Conservation (phyloP, 176 grass and related monocot species). For the Bolboschoenus planiculmis region DNA sequence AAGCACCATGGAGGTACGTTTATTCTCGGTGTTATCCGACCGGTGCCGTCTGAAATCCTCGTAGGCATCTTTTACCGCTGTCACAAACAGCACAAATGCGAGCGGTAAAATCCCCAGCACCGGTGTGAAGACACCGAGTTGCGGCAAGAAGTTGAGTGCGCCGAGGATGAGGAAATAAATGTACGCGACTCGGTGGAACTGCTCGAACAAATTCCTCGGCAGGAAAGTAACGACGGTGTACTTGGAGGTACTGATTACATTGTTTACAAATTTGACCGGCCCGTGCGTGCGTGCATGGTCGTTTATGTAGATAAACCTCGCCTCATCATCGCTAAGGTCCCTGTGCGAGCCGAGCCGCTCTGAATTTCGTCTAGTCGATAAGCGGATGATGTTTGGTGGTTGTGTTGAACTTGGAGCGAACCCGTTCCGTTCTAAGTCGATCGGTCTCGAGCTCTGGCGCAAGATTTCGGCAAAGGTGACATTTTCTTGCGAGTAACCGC, state of each 20-base stretch:
- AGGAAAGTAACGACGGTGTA: constrained; percentile 77
- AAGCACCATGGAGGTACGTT: constrained; percentile 33
- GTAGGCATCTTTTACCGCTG: constrained; percentile 86
- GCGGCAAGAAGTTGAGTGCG: constrained; percentile 66
- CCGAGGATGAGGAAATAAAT: constrained; percentile 73
- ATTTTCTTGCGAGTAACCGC: constrained; percentile 27
- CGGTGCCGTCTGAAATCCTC: constrained; percentile 91
- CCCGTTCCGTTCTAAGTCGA: constrained; percentile 27
- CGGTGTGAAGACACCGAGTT: constrained; percentile 59
- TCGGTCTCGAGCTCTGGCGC: constrained; percentile 4
- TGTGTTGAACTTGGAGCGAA: constrained; percentile 9
- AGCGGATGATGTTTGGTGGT: background rate
- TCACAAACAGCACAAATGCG: constrained; percentile 72
- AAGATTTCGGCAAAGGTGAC: constrained; percentile 38
- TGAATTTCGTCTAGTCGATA: constrained; percentile 26
- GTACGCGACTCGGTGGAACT: constrained; percentile 86
- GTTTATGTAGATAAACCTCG: constrained; percentile 88
- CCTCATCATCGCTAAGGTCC: constrained; percentile 79
- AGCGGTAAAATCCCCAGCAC: constrained; percentile 51
- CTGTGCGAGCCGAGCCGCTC: constrained; percentile 61
- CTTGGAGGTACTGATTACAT: constrained; percentile 66
- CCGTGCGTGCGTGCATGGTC: constrained; percentile 48
- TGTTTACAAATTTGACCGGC: constrained; percentile 36
- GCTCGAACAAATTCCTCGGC: constrained; percentile 91
- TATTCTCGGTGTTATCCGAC: constrained; percentile 77